These are phyloP conservation scores for Neofusicoccum umdonicola DNA, from an alignment of 2,329 filamentous ascomycete species.

Conservation along the genomic window DNA sequence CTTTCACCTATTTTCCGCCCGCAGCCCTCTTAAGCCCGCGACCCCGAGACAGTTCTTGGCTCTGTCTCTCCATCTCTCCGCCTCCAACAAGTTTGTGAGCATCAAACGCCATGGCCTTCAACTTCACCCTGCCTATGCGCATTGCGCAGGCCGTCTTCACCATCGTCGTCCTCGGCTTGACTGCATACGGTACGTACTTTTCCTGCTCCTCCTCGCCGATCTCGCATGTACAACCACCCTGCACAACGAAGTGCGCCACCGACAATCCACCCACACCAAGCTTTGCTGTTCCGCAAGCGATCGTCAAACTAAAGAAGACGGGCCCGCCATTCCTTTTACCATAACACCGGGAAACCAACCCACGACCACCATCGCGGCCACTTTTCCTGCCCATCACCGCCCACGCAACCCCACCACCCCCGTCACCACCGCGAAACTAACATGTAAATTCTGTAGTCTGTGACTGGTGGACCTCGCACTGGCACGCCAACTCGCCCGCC, in stretches of 20 bases:
- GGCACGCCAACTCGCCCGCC: conserved; percentile 52
- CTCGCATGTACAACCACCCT: neutral
- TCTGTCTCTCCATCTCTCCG: no score
- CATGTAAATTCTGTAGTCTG: conserved; percentile 50
- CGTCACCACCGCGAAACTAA: neutral
- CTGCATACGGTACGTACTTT: conserved; percentile 64
- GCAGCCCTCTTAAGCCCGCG: neutral
- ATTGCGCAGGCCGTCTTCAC: conserved; percentile 65
- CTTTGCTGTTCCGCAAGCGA: no score
- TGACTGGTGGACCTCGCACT: conserved; percentile 52
- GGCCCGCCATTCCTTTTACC: no score
- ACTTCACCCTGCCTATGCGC: conserved; percentile 63
- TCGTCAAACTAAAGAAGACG: no score
- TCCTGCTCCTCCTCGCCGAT: neutral
- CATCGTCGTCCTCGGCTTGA: conserved; percentile 72
- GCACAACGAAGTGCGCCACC: neutral
- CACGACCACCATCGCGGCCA: no score
- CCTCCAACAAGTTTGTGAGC: no score
- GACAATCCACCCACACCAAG: conserved; percentile 11
- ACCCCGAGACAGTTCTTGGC: no score
- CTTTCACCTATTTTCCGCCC: neutral
- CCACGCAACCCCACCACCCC: no score
- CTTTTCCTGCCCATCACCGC: no score
- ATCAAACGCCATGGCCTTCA: conserved; percentile 47
- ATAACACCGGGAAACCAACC: no score